Evolutionary conservation across 805 yeast species (phyloP).

Genomic region (Metschnikowia henanensis): DNA sequence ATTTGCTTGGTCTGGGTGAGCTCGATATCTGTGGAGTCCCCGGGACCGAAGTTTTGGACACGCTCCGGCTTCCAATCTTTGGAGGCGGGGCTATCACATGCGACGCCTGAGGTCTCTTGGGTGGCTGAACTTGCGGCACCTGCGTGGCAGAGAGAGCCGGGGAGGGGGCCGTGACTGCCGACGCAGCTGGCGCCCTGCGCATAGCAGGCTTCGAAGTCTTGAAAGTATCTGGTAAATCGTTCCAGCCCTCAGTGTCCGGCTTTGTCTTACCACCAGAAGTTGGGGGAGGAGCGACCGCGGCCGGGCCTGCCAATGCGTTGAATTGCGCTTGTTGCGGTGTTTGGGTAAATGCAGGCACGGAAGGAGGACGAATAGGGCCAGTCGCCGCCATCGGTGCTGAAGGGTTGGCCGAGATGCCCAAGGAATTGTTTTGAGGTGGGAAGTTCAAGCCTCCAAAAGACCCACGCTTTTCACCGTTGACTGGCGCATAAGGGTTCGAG

Average conservation of each 20-base stretch:
- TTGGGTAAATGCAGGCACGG: conserved; percentile 14
- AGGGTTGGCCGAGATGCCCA: conserved; percentile 4
- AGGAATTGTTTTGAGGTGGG: conserved; percentile 6
- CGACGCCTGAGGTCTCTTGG: conserved; percentile 13
- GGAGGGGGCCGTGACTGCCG: conserved; percentile 22
- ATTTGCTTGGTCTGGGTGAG: conserved; percentile 14
- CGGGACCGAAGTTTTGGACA: conserved; percentile 8
- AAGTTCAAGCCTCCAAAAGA: conserved; percentile 5
- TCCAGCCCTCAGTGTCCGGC: conserved; percentile 67
- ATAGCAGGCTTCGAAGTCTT: conserved; percentile 29
- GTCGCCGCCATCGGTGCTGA: conserved; percentile 6
- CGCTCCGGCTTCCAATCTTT: conserved; percentile 8
- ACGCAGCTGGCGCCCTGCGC: conserved; percentile 48
- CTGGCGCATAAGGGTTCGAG: conserved; percentile 16
- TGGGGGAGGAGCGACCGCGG: conserved; percentile 10
- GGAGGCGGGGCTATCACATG: conserved; percentile 18
- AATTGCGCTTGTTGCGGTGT: neutral
- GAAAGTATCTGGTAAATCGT: conserved; percentile 60
- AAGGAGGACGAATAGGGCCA: conserved; percentile 17
- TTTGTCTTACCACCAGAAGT: conserved; percentile 25
- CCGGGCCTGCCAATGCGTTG: neutral
- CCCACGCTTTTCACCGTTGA: conserved; percentile 11
- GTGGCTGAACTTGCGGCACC: conserved; percentile 9
- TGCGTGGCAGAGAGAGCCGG: conserved; percentile 5
- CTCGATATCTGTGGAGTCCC: conserved; percentile 8